Conservation (phyloP, 495 filamentous ascomycete species). For the Cercophora samala region DNA sequence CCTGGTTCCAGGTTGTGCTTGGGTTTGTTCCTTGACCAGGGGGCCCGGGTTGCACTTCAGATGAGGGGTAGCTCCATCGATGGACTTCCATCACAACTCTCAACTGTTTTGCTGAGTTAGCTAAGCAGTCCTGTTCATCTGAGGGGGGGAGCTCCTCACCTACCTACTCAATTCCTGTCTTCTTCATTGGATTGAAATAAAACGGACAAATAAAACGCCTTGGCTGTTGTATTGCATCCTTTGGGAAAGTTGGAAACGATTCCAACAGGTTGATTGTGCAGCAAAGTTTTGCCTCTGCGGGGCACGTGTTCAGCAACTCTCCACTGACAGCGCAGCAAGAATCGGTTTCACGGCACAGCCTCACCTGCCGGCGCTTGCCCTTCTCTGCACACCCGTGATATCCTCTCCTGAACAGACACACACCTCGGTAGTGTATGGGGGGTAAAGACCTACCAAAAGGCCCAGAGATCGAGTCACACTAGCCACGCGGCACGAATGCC, state of each 20-base stretch:
- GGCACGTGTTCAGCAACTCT: slow-evolving; percentile 4
- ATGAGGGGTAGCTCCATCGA: slow-evolving; percentile 9
- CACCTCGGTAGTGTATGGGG: neutral
- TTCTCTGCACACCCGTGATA: slow-evolving; percentile 1
- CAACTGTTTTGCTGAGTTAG: neutral
- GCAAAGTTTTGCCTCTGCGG: slow-evolving; percentile 9
- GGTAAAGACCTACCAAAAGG: neutral
- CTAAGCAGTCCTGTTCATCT: neutral
- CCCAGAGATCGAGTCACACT: neutral
- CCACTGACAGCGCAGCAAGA: slow-evolving; percentile 4
- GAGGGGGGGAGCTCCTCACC: too few relatives aligned
- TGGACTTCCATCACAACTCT: neutral
- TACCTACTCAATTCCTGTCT: neutral
- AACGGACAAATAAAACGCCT: neutral
- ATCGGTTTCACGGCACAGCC: slow-evolving; percentile 8
- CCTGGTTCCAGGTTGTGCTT: too few relatives aligned
- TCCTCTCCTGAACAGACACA: neutral
- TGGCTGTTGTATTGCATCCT: neutral
- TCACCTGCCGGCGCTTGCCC: slow-evolving; percentile 9
- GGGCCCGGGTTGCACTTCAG: neutral
- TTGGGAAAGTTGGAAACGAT: neutral
- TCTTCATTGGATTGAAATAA: neutral
- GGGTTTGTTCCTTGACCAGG: neutral
- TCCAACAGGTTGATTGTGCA: slow-evolving; percentile 2
- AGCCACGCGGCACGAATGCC: neutral